Conservation (phyloP, 306 rosid genomes). For the Lathyrus oleraceus region DNA sequence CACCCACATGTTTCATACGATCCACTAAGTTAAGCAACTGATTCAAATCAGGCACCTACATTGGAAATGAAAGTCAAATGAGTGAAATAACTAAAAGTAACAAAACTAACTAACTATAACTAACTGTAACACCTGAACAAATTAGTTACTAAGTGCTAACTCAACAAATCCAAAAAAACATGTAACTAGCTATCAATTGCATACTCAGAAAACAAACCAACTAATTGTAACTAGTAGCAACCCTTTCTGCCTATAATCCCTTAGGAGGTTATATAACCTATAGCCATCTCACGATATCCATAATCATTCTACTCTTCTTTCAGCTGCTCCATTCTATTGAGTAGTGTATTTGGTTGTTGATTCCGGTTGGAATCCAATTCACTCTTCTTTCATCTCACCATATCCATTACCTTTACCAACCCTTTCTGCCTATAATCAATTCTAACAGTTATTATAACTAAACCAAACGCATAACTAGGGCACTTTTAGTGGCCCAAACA, state of each 20-base stretch:
- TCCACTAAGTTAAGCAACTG: slow-evolving; percentile 89
- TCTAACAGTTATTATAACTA: not conserved
- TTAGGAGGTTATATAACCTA: not conserved
- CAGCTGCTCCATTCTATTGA: not conserved
- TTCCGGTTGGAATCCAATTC: not conserved
- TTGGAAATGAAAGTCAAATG: not conserved
- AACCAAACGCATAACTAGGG: not conserved
- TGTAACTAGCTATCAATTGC: not conserved
- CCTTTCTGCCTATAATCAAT: not conserved
- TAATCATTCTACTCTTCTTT: not conserved
- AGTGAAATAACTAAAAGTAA: not conserved
- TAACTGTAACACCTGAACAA: not conserved
- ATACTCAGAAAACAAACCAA: not conserved
- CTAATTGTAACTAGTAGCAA: not conserved
- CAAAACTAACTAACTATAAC: not conserved
- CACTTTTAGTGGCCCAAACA: not conserved
- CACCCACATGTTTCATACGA: slow-evolving; percentile 86
- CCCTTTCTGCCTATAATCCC: not conserved
- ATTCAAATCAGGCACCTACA: slow-evolving; percentile 71
- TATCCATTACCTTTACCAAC: too few relatives aligned
- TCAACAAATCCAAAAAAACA: not conserved
- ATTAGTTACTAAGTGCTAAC: not conserved
- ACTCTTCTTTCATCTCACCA: too few relatives aligned
- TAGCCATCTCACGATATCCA: not conserved
- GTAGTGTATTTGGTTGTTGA: not conserved